phyloP scores from a whole-genome alignment of 2,329 filamentous ascomycete species.

The Colletotrichum tofieldiae region DNA sequence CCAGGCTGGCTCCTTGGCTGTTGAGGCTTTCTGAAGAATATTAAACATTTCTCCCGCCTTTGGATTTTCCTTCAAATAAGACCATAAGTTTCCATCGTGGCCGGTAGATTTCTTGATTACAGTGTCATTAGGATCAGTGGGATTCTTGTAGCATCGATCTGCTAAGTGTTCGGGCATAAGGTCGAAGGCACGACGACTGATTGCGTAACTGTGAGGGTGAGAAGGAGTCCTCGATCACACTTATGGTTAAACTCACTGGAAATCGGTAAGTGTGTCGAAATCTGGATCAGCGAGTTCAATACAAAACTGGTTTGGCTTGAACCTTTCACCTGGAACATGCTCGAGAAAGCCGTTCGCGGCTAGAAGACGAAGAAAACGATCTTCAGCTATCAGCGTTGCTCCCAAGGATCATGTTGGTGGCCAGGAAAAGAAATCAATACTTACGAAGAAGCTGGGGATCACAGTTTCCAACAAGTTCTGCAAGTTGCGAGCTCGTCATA shows the following conservation, averaged over 20 bases:
- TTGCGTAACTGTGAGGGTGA: background rate
- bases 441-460: constrained; percentile 28
- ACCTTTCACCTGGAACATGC: constrained; percentile 5
- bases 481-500: constrained; percentile 28
- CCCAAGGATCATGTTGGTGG: no score
- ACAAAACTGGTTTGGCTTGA: constrained; percentile 11
- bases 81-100: constrained; percentile 15
- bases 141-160: constrained; percentile 11
- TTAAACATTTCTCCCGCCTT: constrained; percentile 15
- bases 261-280: constrained; percentile 6
- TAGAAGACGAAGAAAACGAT: constrained; percentile 19
- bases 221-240: accelerated
- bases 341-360: constrained; percentile 13
- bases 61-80: constrained; percentile 10
- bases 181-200: background rate
- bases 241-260: background rate
- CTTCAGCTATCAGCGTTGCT: background rate
- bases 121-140: constrained; percentile 9
- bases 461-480: constrained; percentile 9
- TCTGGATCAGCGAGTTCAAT: constrained; percentile 10
- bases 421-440: background rate
- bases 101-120: background rate
- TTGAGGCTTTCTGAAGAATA: constrained; percentile 13
- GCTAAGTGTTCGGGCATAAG: constrained; percentile 16
- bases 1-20: constrained; percentile 17